Conservation (phyloP, 495 filamentous ascomycete species). For the Penicillium canescens region DNA sequence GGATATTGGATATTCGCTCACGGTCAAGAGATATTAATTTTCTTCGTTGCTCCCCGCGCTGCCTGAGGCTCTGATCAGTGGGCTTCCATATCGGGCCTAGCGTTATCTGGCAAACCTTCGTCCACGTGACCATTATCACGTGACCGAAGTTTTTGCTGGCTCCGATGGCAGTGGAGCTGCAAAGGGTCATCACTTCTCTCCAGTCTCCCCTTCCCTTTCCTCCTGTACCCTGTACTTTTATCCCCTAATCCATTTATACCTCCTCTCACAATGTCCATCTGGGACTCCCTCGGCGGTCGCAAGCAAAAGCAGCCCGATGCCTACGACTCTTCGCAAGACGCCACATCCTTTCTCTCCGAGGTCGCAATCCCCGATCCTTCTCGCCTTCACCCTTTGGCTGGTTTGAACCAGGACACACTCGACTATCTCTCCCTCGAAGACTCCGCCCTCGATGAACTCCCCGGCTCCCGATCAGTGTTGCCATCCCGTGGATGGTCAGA, state of each 20-base stretch:
- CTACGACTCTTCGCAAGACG: slow-evolving; percentile 76
- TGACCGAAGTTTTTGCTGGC: slow-evolving; percentile 48
- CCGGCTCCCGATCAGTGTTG: slow-evolving; percentile 79
- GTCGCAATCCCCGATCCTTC: slow-evolving; percentile 78
- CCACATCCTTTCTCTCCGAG: slow-evolving; percentile 74
- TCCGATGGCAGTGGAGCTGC: slow-evolving; percentile 30
- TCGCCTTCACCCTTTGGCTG: slow-evolving; percentile 88
- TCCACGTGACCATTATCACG: slow-evolving; percentile 33
- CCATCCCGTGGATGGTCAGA: slow-evolving; percentile 97
- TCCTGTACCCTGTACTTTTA: slow-evolving; percentile 29
- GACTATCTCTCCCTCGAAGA: slow-evolving; percentile 96
- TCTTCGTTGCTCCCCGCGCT: slow-evolving; percentile 22
- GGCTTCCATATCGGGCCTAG: slow-evolving; percentile 28
- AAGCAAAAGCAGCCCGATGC: slow-evolving; percentile 64
- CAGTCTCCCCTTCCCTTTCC: slow-evolving; percentile 21
- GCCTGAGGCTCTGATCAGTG: slow-evolving; percentile 29
- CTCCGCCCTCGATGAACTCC: slow-evolving; percentile 81
- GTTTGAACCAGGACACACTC: slow-evolving; percentile 85
- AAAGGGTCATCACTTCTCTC: slow-evolving; percentile 21
- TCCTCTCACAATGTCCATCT: slow-evolving; percentile 66
- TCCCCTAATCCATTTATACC: slow-evolving; percentile 5
- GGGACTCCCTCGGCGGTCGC: slow-evolving; percentile 84
- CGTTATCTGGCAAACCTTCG: slow-evolving; percentile 19
- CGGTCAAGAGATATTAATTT: slow-evolving; percentile 15
- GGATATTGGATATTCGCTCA: background rate